phyloP scores from a whole-genome alignment of 495 filamentous ascomycete species.

The Terfezia boudieri region DNA sequence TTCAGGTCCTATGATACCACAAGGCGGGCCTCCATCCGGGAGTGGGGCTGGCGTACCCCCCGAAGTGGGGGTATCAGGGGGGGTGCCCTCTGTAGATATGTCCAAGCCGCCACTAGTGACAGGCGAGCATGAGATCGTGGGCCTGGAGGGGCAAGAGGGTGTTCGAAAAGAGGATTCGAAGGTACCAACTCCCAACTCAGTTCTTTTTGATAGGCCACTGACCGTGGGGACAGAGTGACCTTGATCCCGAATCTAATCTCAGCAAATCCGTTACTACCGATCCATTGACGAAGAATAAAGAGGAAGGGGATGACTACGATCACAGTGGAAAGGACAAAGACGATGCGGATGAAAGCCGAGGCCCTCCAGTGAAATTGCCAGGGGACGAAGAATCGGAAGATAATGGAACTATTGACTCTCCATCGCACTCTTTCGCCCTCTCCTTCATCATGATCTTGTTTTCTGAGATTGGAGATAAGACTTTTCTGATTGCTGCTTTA shows the following conservation, averaged over 20 bases:
- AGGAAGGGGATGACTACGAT: constrained; percentile 23
- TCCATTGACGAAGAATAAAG: constrained; percentile 24
- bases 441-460: constrained; percentile 95
- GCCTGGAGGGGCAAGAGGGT: constrained; percentile 9
- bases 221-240: not conserved
- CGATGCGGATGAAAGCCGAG: constrained; percentile 21
- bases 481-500: constrained; percentile 84
- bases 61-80: constrained; percentile 17
- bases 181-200: not conserved
- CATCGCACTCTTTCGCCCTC: constrained; percentile 76
- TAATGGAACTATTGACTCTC: constrained; percentile 30
- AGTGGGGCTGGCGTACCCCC: constrained; percentile 17
- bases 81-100: constrained; percentile 40
- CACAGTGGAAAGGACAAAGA: constrained; percentile 19
- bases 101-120: constrained; percentile 25
- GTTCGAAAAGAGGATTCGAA: not conserved
- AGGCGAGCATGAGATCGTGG: constrained; percentile 19
- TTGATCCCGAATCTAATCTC: not conserved
- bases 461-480: constrained; percentile 96
- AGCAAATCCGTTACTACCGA: constrained; percentile 40
- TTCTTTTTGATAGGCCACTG: not conserved
- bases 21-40: not conserved
- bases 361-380: constrained; percentile 15
- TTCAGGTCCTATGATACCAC: constrained; percentile 35
- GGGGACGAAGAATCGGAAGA: constrained; percentile 22